phyloP scores from a whole-genome alignment of 129 eudicot genomes.

The Silybum marianum region DNA sequence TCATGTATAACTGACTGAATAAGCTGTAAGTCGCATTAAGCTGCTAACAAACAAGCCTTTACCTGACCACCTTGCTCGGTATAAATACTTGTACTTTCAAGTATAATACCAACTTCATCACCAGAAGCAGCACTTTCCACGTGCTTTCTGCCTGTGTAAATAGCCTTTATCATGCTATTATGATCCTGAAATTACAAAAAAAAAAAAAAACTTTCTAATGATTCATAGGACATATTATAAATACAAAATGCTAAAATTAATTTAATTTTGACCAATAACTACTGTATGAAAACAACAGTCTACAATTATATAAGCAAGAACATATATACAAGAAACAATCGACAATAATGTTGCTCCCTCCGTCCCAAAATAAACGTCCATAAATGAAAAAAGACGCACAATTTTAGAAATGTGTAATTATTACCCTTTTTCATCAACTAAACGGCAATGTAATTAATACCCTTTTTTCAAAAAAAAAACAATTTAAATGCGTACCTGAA shows the following conservation, averaged over 20 bases:
- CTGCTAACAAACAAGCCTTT: not conserved
- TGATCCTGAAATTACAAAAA: constrained; percentile 60
- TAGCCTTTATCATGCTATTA: constrained; percentile 73
- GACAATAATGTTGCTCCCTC: not conserved
- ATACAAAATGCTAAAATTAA: not conserved
- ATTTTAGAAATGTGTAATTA: not conserved
- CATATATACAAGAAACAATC: not conserved
- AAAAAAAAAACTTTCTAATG: not conserved
- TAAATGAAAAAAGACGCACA: not conserved
- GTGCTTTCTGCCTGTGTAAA: constrained; percentile 80
- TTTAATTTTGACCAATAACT: not conserved
- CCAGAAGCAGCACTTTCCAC: constrained; percentile 63
- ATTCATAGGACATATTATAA: not conserved
- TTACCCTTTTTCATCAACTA: not conserved
- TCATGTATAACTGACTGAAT: too few relatives aligned
- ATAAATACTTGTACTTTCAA: constrained; percentile 86
- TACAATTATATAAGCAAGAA: not conserved
- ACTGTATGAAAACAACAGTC: not conserved
- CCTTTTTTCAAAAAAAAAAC: not conserved
- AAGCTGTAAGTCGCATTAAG: too few relatives aligned
- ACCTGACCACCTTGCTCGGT: constrained; percentile 99
- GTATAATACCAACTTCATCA: constrained; percentile 76
- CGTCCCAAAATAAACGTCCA: not conserved
- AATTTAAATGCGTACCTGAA: constrained; percentile 51
- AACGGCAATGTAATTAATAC: not conserved